Evolutionary conservation across 805 yeast genomes (phyloP).

Genomic region (Spathaspora girioi): DNA sequence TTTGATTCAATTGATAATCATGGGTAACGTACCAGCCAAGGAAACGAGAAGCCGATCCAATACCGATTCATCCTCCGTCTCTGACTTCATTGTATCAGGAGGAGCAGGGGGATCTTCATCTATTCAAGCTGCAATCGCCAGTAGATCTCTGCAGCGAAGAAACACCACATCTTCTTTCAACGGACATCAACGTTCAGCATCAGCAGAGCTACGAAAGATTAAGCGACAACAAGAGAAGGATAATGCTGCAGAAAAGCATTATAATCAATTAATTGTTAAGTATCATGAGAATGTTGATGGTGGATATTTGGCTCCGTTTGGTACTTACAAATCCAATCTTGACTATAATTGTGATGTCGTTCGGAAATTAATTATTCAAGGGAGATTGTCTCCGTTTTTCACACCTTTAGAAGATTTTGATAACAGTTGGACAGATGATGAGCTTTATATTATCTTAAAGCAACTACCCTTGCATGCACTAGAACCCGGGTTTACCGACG

Average conservation of each 20-base stretch:
- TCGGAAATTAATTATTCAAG: conserved; percentile 59
- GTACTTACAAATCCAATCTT: conserved; percentile 72
- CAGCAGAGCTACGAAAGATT: conserved; percentile 17
- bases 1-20: conserved; percentile 7
- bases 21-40: conserved; percentile 45
- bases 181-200: conserved; percentile 8
- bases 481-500: conserved; percentile 45
- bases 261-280: conserved; percentile 53
- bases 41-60: conserved; percentile 31
- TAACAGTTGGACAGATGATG: conserved; percentile 65
- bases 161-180: conserved; percentile 15
- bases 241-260: conserved; percentile 49
- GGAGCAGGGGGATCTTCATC: conserved; percentile 5
- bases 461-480: conserved; percentile 57
- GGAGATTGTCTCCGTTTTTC: conserved; percentile 85
- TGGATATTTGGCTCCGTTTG: conserved; percentile 88
- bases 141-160: conserved; percentile 11
- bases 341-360: conserved; percentile 76
- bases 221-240: conserved; percentile 53
- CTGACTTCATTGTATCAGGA: conserved; percentile 3
- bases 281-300: conserved; percentile 83
- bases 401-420: conserved; percentile 84
- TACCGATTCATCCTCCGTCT: conserved; percentile 10
- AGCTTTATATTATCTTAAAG: conserved; percentile 48
- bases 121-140: conserved; percentile 6